Percentiles rank a stretch among this genome's conserved stretches.
These are phyloP conservation scores for Phyllosticta capitalensis DNA, from an alignment of 2,329 filamentous ascomycete species.

Conservation along the genomic window DNA sequence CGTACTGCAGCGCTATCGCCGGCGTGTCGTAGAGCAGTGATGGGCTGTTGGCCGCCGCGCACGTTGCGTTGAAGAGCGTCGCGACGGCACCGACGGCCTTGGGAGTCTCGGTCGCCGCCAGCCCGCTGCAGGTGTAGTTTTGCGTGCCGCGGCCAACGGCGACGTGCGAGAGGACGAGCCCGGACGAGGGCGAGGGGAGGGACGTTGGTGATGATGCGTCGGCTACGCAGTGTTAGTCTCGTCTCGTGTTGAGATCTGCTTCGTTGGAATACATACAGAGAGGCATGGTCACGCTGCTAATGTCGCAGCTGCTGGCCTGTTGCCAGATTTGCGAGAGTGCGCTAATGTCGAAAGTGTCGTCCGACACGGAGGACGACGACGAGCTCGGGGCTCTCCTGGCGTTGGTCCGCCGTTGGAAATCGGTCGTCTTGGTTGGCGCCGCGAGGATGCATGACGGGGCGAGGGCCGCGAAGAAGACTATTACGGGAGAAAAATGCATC, in stretches of 20 bases:
- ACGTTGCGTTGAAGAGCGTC: constrained; percentile 79
- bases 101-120: constrained; percentile 52
- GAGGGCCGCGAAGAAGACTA: constrained; percentile 25
- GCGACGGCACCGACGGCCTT: constrained; percentile 64
- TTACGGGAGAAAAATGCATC: constrained; percentile 27
- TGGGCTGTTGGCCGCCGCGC: constrained; percentile 61
- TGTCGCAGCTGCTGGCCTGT: constrained; percentile 18
- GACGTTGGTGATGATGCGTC: constrained; percentile 33
- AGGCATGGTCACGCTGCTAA: constrained; percentile 22
- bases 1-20: constrained; percentile 57
- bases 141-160: constrained; percentile 81
- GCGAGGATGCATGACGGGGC: constrained; percentile 25
- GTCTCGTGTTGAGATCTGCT: neutral
- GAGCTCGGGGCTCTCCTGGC: neutral
- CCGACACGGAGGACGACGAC: neutral
- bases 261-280: constrained; percentile 18
- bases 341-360: neutral
- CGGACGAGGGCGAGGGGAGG: constrained; percentile 51
- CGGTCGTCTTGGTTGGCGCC: constrained; percentile 18
- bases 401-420: constrained; percentile 4
- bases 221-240: constrained; percentile 15
- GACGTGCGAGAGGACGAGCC: constrained; percentile 62
- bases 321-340: constrained; percentile 4
- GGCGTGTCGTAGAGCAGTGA: constrained; percentile 57
- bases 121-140: constrained; percentile 76